Evolutionary conservation across 2,329 filamentous ascomycete genomes (phyloP).

Genomic region (Epichloe sibirici): DNA sequence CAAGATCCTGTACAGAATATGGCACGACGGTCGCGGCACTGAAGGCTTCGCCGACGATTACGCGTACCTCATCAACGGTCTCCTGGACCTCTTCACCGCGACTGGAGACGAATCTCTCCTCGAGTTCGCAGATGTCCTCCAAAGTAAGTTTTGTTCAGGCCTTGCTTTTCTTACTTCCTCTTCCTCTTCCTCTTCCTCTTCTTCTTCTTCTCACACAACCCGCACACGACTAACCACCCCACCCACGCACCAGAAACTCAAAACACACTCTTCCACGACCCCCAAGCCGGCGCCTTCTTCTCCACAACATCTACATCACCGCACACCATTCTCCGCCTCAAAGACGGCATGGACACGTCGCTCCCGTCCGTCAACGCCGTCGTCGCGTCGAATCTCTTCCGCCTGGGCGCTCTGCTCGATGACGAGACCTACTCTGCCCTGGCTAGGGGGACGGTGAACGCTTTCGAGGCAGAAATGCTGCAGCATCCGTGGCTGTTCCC

Average conservation of each 20-base stretch:
- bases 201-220: neutral
- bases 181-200: too few relatives aligned
- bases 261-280: slow-evolving; percentile 66
- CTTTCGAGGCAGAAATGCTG: slow-evolving; percentile 83
- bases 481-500: slow-evolving; percentile 91
- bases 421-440: slow-evolving; percentile 50
- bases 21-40: slow-evolving; percentile 51
- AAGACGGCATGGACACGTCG: slow-evolving; percentile 89
- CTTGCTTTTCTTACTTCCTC: neutral
- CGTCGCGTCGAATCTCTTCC: slow-evolving; percentile 77
- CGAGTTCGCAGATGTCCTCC: slow-evolving; percentile 69
- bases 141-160: slow-evolving; percentile 38
- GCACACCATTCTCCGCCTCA: slow-evolving; percentile 72
- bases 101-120: slow-evolving; percentile 68
- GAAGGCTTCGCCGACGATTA: slow-evolving; percentile 88
- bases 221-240: slow-evolving; percentile 4
- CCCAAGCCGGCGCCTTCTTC: slow-evolving; percentile 56
- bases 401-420: slow-evolving; percentile 57
- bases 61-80: slow-evolving; percentile 71
- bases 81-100: slow-evolving; percentile 73
- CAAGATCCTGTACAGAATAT: slow-evolving; percentile 60
- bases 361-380: slow-evolving; percentile 84
- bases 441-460: slow-evolving; percentile 63
- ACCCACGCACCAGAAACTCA: slow-evolving; percentile 45
- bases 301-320: slow-evolving; percentile 50